Base-by-base conservation (phyloP, 805 yeast genomes). In the Spencermartinsiella europaea region DNA sequence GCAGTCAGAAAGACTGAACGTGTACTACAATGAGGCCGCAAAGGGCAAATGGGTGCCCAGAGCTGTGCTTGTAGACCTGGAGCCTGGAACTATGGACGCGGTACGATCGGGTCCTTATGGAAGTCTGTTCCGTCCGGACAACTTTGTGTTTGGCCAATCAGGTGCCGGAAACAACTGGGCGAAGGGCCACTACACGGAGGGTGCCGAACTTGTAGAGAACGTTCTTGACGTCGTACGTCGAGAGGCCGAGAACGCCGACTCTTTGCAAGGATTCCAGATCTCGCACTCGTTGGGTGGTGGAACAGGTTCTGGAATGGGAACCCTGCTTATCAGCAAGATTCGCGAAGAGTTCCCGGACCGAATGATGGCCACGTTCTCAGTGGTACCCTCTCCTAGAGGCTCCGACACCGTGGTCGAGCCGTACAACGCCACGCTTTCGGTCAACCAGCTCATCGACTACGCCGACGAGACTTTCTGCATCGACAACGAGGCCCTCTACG, bases 141-240 rank as follows among this genome's bases (percentile, higher is more conserved):
- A 88, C 71, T 81, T 79, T 60, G 84, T 89, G 53, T 85, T 80
- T 62, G 96, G 96, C 41, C 95, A 87, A 68, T 79, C 90, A 22
- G 85, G 95, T 21, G 96, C 96, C 1, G 96, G 96, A 60, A 89
- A 89, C 63, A 95, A 86, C 59, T 89, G 96, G 96, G 96, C 96
- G 46, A 89, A 88, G 68, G 96, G 96, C 63, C 93, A 85, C 71
- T 89, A 89, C 74, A 89, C 96, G 34, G 96, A 89, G 69, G 96
- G 96, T 59, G 95, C 96, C 3, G 96, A 89, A 73, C 75, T 89
- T 55, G 90, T 86, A 37, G 96, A 89, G 62, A 78, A 88, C 20
- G 95, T 89, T 17, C 69, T 89, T 75, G 96, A 89, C 56, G 88
- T 85, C 31, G 80, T 89, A 40, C 81, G 96, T 72, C 83, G 96